Evolutionary conservation across 1,284 basidiomycete species (phyloP).

Genomic region (Rhodotorula sp.): DNA sequence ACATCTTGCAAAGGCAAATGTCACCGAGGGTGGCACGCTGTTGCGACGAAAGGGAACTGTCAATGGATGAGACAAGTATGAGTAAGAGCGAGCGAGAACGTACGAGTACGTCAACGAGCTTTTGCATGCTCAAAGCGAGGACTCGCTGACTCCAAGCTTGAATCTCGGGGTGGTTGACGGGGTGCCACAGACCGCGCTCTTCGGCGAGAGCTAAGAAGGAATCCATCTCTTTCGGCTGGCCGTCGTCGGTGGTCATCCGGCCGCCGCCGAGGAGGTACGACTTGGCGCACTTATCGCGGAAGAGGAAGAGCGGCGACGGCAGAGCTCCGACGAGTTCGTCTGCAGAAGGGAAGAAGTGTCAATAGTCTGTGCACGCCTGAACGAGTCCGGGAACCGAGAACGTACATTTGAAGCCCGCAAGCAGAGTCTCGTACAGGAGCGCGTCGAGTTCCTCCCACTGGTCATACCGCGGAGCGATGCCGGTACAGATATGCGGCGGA

Average conservation of each 20-base stretch:
- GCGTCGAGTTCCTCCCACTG: conserved; percentile 32
- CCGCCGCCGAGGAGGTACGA: conserved; percentile 32
- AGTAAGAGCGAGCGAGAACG: background rate
- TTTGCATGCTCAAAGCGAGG: conserved; percentile 33
- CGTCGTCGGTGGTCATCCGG: conserved; percentile 25
- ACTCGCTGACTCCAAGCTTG: conserved; percentile 32
- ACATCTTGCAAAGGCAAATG: conserved; percentile 36
- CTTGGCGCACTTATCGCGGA: conserved; percentile 34
- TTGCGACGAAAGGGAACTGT: background rate
- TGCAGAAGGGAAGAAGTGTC: background rate
- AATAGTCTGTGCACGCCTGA: background rate
- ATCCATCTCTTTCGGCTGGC: conserved; percentile 34
- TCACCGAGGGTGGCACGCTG: conserved; percentile 35
- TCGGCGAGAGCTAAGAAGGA: conserved; percentile 24
- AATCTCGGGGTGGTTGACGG: conserved; percentile 22
- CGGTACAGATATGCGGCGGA: conserved; percentile 34
- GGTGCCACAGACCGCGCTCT: conserved; percentile 22
- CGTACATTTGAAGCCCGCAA: conserved; percentile 36
- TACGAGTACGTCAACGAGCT: conserved; percentile 38
- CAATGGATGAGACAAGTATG: background rate
- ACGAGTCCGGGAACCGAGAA: background rate
- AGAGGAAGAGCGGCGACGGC: conserved; percentile 22
- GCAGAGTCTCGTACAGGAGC: conserved; percentile 29
- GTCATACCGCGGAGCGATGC: conserved; percentile 21
- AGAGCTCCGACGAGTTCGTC: conserved; percentile 39